Evolutionary conservation across 2,329 filamentous ascomycete genomes (phyloP).

Genomic region (Diplodia mutila): DNA sequence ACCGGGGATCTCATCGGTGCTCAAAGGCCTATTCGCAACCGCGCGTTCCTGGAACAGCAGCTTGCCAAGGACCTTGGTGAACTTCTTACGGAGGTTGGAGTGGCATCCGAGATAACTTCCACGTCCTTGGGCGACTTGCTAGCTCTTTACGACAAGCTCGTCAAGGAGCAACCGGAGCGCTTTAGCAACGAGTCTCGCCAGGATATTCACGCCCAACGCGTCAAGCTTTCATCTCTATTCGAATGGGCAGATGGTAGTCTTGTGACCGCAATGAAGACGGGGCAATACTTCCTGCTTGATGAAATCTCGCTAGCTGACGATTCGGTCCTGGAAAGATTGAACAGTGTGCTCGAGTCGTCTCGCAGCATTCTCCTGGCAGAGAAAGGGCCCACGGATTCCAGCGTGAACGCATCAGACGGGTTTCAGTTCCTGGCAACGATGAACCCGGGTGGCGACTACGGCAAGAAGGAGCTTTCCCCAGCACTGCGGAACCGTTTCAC

Average conservation of each 20-base stretch:
- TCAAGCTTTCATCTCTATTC: constrained; percentile 81
- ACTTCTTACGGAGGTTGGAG: constrained; percentile 32
- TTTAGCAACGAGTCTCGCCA: constrained; percentile 50
- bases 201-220: constrained; percentile 40
- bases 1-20: constrained; percentile 97
- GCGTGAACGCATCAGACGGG: constrained; percentile 72
- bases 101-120: neutral
- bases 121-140: constrained; percentile 52
- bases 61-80: constrained; percentile 64
- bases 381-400: constrained; percentile 84
- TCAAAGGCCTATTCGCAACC: constrained; percentile 87
- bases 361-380: constrained; percentile 88
- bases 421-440: constrained; percentile 99
- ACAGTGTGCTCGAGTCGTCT: constrained; percentile 91
- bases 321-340: constrained; percentile 92
- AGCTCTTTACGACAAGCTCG: constrained; percentile 60
- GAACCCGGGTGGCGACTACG: constrained; percentile 98
- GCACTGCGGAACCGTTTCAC: constrained; percentile 96
- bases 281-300: constrained; percentile 89
- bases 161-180: constrained; percentile 47
- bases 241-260: constrained; percentile 96
- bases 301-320: constrained; percentile 98
- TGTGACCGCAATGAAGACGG: constrained; percentile 88
- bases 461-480: constrained; percentile 95
- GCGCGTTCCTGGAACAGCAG: constrained; percentile 69